Evolutionary conservation across 2,329 filamentous ascomycete species (phyloP), one percentile per base, ranked within the genome.

Genomic region (Xylariaceae sp.): DNA sequence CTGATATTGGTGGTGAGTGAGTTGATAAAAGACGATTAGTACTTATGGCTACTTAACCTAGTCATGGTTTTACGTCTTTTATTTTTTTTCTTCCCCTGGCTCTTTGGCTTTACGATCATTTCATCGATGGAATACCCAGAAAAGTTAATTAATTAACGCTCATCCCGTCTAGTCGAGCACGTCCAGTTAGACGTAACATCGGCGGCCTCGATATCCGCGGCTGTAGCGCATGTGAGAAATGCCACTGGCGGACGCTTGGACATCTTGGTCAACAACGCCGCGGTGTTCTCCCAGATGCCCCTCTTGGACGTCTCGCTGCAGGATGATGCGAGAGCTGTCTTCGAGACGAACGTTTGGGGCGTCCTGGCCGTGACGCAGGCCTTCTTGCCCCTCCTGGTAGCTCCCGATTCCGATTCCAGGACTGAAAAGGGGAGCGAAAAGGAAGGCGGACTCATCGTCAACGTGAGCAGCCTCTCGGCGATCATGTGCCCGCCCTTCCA

Each of bases 321-420:
- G 8, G 41, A 43, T 3, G 46, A 53, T 21, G 27, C 49, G 6
- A 39, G 46, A 7, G 38, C 23, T 19, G 48, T 57, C 4, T 31
- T 57, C 32, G 40, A 58, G 8, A 50, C 49, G 4, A 63, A 63
- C 40, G 34, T 62, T 15, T 43, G 58, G 2, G 59, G 50, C 19
- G 49, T 51, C 2, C 39, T 61, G 8, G 55, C 55, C 14, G 55
- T 61, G 6, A 61, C 59, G 7, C 58, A 60, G 15, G 53, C 53
- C 3, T 54, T 60, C 35, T 43, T 61, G 16, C 59, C 59, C 4
- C 50, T 59, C 6, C 48, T 63, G 18, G 15, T n/a, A 9, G 21
- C 13, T 18, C 15, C 31, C 21, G 30, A 19, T n/a, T n/a, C n/a
- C n/a, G n/a, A n/a, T n/a, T n/a, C n/a, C n/a, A n/a, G n/a, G n/a